Evolutionary conservation across 768 basidiomycete species (phyloP), one percentile per base, ranked within the genome.

Genomic region (Tricholomella constricta): DNA sequence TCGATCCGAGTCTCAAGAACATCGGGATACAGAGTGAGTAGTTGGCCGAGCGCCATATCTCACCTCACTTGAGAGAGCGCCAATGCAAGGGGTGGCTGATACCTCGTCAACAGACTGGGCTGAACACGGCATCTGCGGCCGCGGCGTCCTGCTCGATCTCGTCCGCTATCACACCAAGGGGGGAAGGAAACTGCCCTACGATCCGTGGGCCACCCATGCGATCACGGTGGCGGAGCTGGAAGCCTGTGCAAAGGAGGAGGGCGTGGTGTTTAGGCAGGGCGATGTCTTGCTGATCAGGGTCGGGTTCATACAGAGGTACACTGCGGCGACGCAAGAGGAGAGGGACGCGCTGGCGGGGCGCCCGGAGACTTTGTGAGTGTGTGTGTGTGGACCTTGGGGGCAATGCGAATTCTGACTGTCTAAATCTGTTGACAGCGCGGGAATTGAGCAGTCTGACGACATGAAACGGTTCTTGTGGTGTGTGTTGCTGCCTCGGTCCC

Each of bases 381-480:
- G n/a, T 35, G 11, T 15, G 20, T 47, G 14, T 6, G 51, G 26
- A 26, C 31, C 23, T 17, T n/a, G n/a, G n/a, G n/a, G n/a, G n/a
- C n/a, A n/a, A n/a, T n/a, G n/a, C n/a, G n/a, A n/a, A n/a, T n/a
- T n/a, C n/a, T n/a, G n/a, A n/a, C n/a, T n/a, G n/a, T n/a, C n/a
- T n/a, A n/a, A n/a, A 23, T 31, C 48, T 29, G 15, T 34, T 51
- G 53, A 10, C 55, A 86, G 85, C 57, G 83, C 86, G 35, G 85
- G 86, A 2, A 81, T 88, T 42, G 84, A 86, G 53, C 84, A 86
- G 63, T 75, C 78, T 20, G 82, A 85, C 15, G 84, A 83, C 36
- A 85, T 86, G 85, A 88, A 86, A 57, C 76, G 79, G 8, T 88
- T 86, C 69, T 66, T 87, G n/a, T 89, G 86, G 85, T 84, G 61